Evolutionary conservation across 176 grass and related monocot species (phyloP), one percentile per base, ranked within the genome.

Genomic region (Oryza nivara): DNA sequence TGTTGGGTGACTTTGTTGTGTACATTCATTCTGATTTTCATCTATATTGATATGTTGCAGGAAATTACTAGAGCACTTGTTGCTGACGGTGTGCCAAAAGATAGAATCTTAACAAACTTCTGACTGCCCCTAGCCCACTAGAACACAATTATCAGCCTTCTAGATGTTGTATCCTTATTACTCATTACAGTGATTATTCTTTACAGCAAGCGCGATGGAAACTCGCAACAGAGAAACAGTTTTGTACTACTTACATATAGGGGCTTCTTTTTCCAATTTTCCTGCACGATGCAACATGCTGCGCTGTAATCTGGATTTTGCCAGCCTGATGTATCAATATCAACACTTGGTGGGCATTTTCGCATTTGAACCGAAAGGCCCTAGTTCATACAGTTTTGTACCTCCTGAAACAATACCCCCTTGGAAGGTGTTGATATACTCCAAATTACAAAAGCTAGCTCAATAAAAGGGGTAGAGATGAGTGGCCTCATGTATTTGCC

Each of bases 51-150:
- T 83, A 66, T 80, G 67, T 67, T 88, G 77, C 85, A 96, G 94
- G 94, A 94, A 38, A 90, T 97, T 88, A 97, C 90, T 68, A 87
- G 82, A 73, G 40, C 68, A 82, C 90, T 97, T 86, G 70, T 94
- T 68, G 86, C 80, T 22, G 90, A 97, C n/a, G 94, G 94, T 77
- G 64, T 91, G 26, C 63, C 88, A 2, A 94, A 92, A 82, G 92
- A 91, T 32, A 94, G 41, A 83, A 94, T 97, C 14, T 78, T 97
- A 83, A 92, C 75, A 70, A 97, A 92, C 65, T 92, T 94, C 68
- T 94, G 83, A 94, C 47, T 23, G 4, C 2, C 26, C 75, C 5
- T 78, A 22, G n/a, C 1, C 0, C 26, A 79, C 5, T 78, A 36
- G 28, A 76, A 26, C 49, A 76, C n/a, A n/a, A 36, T 74, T 84